Evolutionary conservation across 2,329 filamentous ascomycete genomes (phyloP), one percentile per base, ranked within the genome.

Genomic region (Alternaria atra): DNA sequence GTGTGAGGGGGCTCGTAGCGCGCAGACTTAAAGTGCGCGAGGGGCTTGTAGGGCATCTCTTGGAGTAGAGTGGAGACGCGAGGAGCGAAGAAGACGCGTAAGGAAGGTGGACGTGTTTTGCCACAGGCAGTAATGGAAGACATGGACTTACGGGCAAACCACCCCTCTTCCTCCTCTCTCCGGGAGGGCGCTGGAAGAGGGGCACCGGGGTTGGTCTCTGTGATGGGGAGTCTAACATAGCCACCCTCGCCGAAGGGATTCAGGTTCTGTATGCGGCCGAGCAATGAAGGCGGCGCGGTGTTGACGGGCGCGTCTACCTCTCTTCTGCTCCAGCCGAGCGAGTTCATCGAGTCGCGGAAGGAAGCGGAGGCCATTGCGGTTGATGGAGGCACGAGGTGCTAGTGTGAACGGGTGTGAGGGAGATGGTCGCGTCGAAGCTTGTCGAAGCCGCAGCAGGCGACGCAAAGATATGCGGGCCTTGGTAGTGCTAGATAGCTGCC

Each of bases 331-430:
- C 95, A 98, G 63, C 95, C 95, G 73, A 98, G 82, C 61, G 93
- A 95, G 84, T 92, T 96, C 85, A 98, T 93, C 23, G 92, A 96
- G 80, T 97, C 93, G 77, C 94, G 89, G 80, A 99, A 98, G 47
- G 92, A 92, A 69, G 89, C 85, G 68, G 93, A 94, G 63, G 94
- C 91, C 94, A 97, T 97, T 65, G 52, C 59, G 58, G 53, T 25
- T 51, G 42, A 27, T 55, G 32, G 44, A 25, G 40, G 52, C 66
- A 73, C 71, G 71, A 63, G 66, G 60, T 68, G 61, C 59, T 63
- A 60, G 68, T 43, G 15, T 43, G 40, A 12, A 12, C 20, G 25
- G 17, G 40, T 43, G 40, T 43, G 40, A 20, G 20, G 20, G 23
- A 17, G 39, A 2, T 2, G n/a, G 29, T 48, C 30, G 20, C 17